These are phyloP conservation scores for Oenanthe javanica DNA, from an alignment of 140 eudicot genomes.

Conservation along the genomic window DNA sequence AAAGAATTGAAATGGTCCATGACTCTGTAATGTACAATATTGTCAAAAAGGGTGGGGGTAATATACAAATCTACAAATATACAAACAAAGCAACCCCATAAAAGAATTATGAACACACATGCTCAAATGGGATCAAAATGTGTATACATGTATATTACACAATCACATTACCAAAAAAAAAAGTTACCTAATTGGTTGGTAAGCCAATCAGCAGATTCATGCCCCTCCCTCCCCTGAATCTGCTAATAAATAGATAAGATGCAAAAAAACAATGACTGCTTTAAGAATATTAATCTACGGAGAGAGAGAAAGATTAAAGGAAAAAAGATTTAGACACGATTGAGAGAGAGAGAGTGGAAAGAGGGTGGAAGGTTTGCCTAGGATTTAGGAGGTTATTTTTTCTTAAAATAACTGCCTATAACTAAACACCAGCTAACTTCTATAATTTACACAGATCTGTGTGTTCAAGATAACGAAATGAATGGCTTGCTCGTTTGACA, in stretches of 20 bases:
- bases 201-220: conserved; percentile 8
- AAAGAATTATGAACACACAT: background rate
- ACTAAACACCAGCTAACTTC: background rate
- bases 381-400: background rate
- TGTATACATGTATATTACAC: background rate
- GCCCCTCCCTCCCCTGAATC: conserved; percentile 11
- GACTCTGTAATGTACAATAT: background rate
- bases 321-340: background rate
- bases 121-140: background rate
- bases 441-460: background rate
- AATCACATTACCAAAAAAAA: background rate
- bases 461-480: too few relatives aligned
- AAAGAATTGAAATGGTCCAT: background rate
- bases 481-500: too few relatives aligned
- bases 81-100: background rate
- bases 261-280: background rate
- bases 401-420: background rate
- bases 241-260: background rate
- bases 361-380: background rate
- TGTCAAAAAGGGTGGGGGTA: background rate
- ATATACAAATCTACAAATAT: background rate
- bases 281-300: background rate
- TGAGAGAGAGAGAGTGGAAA: background rate
- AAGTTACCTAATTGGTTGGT: background rate
- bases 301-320: background rate